Evolutionary conservation across 164 flowering plant species (phyloP).

Genomic region (Sextonia rubra): DNA sequence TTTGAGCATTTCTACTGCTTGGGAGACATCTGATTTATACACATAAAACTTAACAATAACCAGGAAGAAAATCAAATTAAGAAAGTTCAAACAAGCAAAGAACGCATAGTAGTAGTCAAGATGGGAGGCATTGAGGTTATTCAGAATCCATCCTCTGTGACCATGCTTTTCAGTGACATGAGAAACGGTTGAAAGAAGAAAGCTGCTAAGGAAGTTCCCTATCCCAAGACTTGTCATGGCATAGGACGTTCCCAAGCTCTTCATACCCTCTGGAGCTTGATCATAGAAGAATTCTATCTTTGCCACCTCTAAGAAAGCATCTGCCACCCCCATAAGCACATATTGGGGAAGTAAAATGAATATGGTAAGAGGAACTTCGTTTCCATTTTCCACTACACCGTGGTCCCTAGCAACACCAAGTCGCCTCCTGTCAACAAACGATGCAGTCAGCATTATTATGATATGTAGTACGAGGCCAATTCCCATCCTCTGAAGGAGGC

Average conservation of each 20-base stretch:
- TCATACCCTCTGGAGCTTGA: slow-evolving; percentile 26
- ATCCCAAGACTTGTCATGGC: slow-evolving; percentile 18
- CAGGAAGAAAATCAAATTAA: slow-evolving; percentile 48
- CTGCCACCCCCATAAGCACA: slow-evolving; percentile 19
- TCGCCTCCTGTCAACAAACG: slow-evolving; percentile 41
- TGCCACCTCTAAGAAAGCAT: slow-evolving; percentile 21
- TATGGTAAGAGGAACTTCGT: slow-evolving; percentile 18
- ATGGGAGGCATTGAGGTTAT: slow-evolving; percentile 25
- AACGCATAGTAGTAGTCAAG: slow-evolving; percentile 36
- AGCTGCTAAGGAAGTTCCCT: slow-evolving; percentile 25
- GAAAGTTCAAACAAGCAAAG: slow-evolving; percentile 34
- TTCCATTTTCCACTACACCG: slow-evolving; percentile 1
- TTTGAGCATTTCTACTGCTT: background rate
- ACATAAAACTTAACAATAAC: slow-evolving; percentile 39
- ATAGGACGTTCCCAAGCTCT: slow-evolving; percentile 26
- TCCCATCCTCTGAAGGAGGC: slow-evolving; percentile 58
- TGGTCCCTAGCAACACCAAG: slow-evolving; percentile 18
- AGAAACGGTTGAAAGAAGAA: slow-evolving; percentile 15
- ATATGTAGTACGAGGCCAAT: slow-evolving; percentile 46
- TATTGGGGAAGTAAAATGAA: slow-evolving; percentile 25
- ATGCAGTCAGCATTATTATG: slow-evolving; percentile 41
- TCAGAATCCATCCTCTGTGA: slow-evolving; percentile 19
- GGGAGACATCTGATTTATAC: slow-evolving; percentile 46
- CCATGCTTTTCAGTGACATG: slow-evolving; percentile 14
- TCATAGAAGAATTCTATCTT: slow-evolving; percentile 29